A percentile compares a stretch with the other conserved stretches of the same genome.
These are phyloP conservation scores for Zizania palustris DNA, from an alignment of 202 grass and related monocot species.

Conservation along the genomic window DNA sequence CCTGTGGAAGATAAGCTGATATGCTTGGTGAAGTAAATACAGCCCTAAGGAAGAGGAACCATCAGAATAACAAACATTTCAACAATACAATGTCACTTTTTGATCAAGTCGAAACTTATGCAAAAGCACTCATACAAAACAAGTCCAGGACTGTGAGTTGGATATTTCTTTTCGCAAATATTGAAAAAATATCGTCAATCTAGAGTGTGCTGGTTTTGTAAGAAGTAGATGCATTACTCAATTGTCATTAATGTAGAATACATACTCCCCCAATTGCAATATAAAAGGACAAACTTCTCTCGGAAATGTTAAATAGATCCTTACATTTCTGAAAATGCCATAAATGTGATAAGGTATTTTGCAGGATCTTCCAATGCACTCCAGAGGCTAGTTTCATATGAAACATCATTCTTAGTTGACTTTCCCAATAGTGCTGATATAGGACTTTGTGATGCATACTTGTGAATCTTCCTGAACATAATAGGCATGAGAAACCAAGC, in stretches of 20 bases:
- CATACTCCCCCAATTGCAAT: not conserved
- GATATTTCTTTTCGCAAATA: conserved; percentile 32
- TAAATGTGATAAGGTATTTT: conserved; percentile 76
- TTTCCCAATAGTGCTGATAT: conserved; percentile 42
- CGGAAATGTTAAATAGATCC: conserved; percentile 24
- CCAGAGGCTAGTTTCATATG: conserved; percentile 73
- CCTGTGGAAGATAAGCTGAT: conserved; percentile 68
- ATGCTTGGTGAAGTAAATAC: conserved; percentile 66
- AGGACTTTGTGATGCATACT: conserved; percentile 53
- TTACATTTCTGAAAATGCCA: conserved; percentile 74
- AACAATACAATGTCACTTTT: conserved; percentile 12
- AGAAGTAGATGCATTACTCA: conserved; percentile 10
- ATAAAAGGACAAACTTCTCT: not conserved
- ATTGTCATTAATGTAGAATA: no score
- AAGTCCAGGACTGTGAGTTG: no score
- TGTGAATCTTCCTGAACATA: conserved; percentile 58
- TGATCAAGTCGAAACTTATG: conserved; percentile 6
- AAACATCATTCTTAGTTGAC: conserved; percentile 34
- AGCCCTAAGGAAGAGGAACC: conserved; percentile 50
- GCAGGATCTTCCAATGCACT: conserved; percentile 70
- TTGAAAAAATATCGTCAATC: conserved; percentile 28
- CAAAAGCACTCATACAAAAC: not conserved
- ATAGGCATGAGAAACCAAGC: conserved; percentile 79
- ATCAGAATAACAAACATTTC: conserved; percentile 37
- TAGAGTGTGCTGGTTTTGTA: conserved; percentile 11